phyloP scores from a whole-genome alignment of 805 yeast genomes.

The Saccharomycopsis guyanensis region DNA sequence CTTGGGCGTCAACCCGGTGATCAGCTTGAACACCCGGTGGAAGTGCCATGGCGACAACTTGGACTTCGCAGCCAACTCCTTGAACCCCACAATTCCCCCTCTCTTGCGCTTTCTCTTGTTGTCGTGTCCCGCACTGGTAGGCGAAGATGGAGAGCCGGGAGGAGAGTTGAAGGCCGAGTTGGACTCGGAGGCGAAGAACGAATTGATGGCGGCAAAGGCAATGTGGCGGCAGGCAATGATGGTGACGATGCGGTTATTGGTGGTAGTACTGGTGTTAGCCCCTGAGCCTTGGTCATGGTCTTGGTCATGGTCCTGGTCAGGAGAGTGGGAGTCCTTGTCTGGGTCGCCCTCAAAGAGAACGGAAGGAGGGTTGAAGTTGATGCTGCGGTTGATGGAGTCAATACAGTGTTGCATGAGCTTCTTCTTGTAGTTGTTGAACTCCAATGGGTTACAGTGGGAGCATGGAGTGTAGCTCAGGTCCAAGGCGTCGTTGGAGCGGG shows the following conservation, averaged over 20 bases:
- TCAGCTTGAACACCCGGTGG: slow-evolving; percentile 81
- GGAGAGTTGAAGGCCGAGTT: slow-evolving; percentile 17
- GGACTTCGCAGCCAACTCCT: slow-evolving; percentile 79
- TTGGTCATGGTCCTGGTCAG: slow-evolving; percentile 13
- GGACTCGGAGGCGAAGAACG: slow-evolving; percentile 25
- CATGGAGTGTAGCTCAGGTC: slow-evolving; percentile 44
- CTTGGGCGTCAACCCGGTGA: slow-evolving; percentile 82
- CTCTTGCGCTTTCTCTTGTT: slow-evolving; percentile 45
- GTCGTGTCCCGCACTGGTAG: too few relatives aligned
- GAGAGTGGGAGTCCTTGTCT: slow-evolving; percentile 25
- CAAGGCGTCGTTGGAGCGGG: slow-evolving; percentile 35
- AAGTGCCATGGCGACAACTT: slow-evolving; percentile 88
- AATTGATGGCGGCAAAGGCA: slow-evolving; percentile 66
- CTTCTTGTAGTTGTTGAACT: slow-evolving; percentile 21
- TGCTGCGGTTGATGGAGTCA: slow-evolving; percentile 43
- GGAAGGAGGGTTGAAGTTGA: slow-evolving; percentile 48
- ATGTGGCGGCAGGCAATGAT: slow-evolving; percentile 72
- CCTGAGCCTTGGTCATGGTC: slow-evolving; percentile 1
- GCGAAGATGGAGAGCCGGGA: slow-evolving; percentile 1
- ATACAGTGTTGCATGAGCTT: slow-evolving; percentile 41
- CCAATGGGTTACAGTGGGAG: slow-evolving; percentile 44
- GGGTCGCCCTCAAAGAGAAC: slow-evolving; percentile 37
- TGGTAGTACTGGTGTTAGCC: slow-evolving; percentile 3
- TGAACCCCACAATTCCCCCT: slow-evolving; percentile 77
- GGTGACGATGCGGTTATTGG: slow-evolving; percentile 48